Evolutionary conservation across 495 filamentous ascomycete genomes (phyloP).

Genomic region (Oidiodendron maius): DNA sequence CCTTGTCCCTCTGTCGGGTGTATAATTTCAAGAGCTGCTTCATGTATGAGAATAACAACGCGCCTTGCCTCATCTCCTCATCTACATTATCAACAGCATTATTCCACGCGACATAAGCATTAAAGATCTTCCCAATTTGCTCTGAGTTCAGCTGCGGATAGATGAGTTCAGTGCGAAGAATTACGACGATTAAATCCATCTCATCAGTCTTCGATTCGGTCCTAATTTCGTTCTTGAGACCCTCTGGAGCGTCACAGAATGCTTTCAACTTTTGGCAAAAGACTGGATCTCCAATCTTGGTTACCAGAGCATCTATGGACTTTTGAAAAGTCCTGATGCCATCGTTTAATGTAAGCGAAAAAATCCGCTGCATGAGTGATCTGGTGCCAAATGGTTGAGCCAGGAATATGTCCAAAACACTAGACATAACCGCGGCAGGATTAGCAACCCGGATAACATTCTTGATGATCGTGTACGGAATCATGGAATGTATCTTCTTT

Average conservation of each 20-base stretch:
- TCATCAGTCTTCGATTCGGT: conserved; percentile 62
- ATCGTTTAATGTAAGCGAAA: conserved; percentile 85
- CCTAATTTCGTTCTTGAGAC: conserved; percentile 65
- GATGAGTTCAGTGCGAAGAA: conserved; percentile 70
- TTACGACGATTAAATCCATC: conserved; percentile 76
- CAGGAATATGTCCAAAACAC: conserved; percentile 87
- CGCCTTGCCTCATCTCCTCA: conserved; percentile 79
- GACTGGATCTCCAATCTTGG: conserved; percentile 70
- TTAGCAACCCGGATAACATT: conserved; percentile 96
- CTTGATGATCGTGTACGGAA: conserved; percentile 89
- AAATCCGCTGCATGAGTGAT: conserved; percentile 87
- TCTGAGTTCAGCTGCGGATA: conserved; percentile 59
- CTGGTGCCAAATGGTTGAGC: conserved; percentile 89
- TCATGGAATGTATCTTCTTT: conserved; percentile 86
- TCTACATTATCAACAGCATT: conserved; percentile 88
- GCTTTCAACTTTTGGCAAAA: conserved; percentile 77
- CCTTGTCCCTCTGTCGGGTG: conserved; percentile 87
- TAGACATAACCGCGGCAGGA: conserved; percentile 90
- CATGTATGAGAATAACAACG: conserved; percentile 84
- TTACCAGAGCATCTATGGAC: conserved; percentile 67
- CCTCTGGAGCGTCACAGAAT: conserved; percentile 69
- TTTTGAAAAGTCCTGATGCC: conserved; percentile 80
- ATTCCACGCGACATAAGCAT: conserved; percentile 96
- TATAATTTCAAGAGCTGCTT: conserved; percentile 94
- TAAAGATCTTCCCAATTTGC: conserved; percentile 80